These are phyloP conservation scores for Aphanomyces euteiches DNA, from an alignment of 352 stramenopile species.

Conservation along the genomic window DNA sequence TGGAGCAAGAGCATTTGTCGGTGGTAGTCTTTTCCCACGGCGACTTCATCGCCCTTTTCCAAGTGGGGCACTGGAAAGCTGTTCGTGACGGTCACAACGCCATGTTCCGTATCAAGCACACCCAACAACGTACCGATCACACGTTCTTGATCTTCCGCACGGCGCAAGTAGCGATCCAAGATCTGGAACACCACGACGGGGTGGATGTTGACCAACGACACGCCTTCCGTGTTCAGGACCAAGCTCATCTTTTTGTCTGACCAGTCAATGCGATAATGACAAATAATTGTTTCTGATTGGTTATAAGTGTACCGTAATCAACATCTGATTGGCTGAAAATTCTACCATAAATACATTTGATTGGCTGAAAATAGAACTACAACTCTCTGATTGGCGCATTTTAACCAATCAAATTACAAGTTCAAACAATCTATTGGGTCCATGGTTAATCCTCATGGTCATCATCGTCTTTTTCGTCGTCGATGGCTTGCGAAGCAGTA, in stretches of 20 bases:
- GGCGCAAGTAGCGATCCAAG: conserved; percentile 94
- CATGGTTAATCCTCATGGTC: too few species aligned
- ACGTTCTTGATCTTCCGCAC: conserved; percentile 89
- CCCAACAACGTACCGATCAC: conserved; percentile 98
- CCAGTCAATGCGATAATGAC: conserved; percentile 21
- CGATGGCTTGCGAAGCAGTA: too few species aligned
- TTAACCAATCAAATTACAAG: not conserved
- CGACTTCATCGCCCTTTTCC: conserved; percentile 94
- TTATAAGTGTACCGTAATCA: not conserved
- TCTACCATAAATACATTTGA: not conserved
- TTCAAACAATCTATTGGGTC: not conserved
- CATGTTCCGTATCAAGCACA: conserved; percentile 60
- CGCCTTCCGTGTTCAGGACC: conserved; percentile 73
- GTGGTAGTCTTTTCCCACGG: conserved; percentile 97
- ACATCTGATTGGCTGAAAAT: too few species aligned
- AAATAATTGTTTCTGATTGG: conserved; percentile 15
- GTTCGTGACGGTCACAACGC: conserved; percentile 91
- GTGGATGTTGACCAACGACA: conserved; percentile 87
- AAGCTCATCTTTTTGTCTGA: conserved; percentile 33
- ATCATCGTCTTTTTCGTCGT: too few species aligned
- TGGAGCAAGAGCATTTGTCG: conserved; percentile 96
- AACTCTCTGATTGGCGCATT: too few species aligned
- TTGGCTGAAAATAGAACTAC: conserved; percentile 2
- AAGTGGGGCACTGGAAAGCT: conserved; percentile 96
- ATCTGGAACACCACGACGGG: conserved; percentile 96